Percentiles rank a stretch among this genome's conserved stretches.
Conservation (phyloP, 2,329 filamentous ascomycete genomes). For the Ustulina deusta region DNA sequence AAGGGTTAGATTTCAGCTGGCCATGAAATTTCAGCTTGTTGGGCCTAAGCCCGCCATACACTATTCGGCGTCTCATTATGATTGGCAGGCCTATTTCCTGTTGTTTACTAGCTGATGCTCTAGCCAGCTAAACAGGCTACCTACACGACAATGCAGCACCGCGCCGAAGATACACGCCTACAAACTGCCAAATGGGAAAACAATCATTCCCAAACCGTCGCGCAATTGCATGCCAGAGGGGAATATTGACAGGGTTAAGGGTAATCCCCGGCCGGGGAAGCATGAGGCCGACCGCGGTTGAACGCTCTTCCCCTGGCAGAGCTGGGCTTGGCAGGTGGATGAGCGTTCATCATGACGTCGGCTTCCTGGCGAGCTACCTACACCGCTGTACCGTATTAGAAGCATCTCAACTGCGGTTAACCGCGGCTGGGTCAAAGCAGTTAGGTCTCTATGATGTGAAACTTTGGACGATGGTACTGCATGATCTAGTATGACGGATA, state of each 20-base stretch:
- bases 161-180: constrained; percentile 14
- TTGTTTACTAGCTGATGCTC: constrained; percentile 5
- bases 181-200: constrained; percentile 7
- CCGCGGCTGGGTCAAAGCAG: constrained; percentile 18
- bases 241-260: constrained; percentile 12
- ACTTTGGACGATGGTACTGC: constrained; percentile 9
- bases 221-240: constrained; percentile 19
- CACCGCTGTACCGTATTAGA: constrained; percentile 3
- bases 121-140: neutral
- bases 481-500: constrained; percentile 16
- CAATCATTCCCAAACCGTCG: neutral
- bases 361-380: constrained; percentile 6
- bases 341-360: constrained; percentile 37
- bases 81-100: constrained; percentile 23
- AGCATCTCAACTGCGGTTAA: constrained; percentile 26
- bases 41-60: neutral
- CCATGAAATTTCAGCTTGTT: constrained; percentile 16
- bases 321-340: constrained; percentile 24
- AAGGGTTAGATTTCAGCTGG: constrained; percentile 24
- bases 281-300: constrained; percentile 27
- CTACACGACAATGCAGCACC: neutral
- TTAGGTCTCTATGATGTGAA: constrained; percentile 13
- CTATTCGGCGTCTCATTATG: constrained; percentile 4
- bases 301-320: constrained; percentile 35
- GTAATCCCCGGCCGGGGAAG: constrained; percentile 16